These are phyloP conservation scores for Mucor lusitanicus DNA, from an alignment of 371 early-diverging fungal genomes.

Conservation along the genomic window DNA sequence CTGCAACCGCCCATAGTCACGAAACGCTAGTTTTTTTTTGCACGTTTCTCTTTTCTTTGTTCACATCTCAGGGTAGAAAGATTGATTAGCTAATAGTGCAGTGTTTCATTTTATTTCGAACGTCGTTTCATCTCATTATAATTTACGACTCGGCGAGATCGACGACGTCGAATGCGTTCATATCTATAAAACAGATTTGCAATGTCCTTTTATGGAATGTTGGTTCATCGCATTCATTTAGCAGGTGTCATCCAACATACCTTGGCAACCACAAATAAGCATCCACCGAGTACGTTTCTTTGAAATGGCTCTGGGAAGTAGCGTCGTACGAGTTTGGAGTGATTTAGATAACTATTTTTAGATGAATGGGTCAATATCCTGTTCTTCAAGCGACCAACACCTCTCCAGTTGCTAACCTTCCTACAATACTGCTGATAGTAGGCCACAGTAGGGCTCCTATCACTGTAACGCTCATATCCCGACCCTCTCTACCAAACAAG, in stretches of 20 bases:
- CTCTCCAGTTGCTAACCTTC: slow-evolving; percentile 15
- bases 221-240: neutral
- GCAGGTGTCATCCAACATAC: slow-evolving; percentile 11
- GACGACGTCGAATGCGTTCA: slow-evolving; percentile 18
- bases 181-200: slow-evolving; percentile 27
- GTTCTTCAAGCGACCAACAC: neutral
- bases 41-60: neutral
- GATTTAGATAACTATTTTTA: slow-evolving; percentile 37
- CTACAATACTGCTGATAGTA: slow-evolving; percentile 25
- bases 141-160: slow-evolving; percentile 8
- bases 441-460: slow-evolving; percentile 52
- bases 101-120: slow-evolving; percentile 5
- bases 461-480: slow-evolving; percentile 44
- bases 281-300: slow-evolving; percentile 55
- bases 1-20: slow-evolving; percentile 1
- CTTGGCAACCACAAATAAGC: slow-evolving; percentile 52
- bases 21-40: neutral
- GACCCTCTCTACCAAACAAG: slow-evolving; percentile 22
- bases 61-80: neutral
- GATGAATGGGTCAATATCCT: neutral
- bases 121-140: slow-evolving; percentile 16
- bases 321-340: slow-evolving; percentile 37
- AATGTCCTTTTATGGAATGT: slow-evolving; percentile 20
- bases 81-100: neutral
- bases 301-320: slow-evolving; percentile 54